Conservation (phyloP, 1,284 basidiomycete genomes). For the Paramarasmius palmivorus region DNA sequence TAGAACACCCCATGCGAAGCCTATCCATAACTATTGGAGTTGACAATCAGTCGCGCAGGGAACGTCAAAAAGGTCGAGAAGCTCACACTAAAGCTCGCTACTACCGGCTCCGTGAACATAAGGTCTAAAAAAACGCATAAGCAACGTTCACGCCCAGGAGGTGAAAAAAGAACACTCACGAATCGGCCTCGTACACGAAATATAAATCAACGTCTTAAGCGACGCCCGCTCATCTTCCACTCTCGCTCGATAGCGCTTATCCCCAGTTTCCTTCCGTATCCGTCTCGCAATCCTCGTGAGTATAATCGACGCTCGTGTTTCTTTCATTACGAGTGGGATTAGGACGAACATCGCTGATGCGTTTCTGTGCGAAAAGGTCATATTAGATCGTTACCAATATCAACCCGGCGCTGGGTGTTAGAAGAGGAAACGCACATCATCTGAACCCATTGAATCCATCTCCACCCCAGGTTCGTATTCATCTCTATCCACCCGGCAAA, state of each 20-base stretch:
- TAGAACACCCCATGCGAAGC: slow-evolving; percentile 77
- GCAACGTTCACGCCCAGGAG: slow-evolving; percentile 1
- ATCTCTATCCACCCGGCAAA: slow-evolving; percentile 73
- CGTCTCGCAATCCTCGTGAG: slow-evolving; percentile 59
- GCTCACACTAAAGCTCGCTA: slow-evolving; percentile 59
- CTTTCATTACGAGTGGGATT: slow-evolving; percentile 51
- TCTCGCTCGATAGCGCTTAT: slow-evolving; percentile 58
- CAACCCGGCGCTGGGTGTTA: slow-evolving; percentile 3
- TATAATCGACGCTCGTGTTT: slow-evolving; percentile 67
- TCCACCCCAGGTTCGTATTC: slow-evolving; percentile 62
- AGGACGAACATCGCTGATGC: slow-evolving; percentile 44
- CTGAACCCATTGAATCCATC: slow-evolving; percentile 84
- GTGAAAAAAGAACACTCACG: slow-evolving; percentile 39
- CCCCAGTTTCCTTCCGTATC: slow-evolving; percentile 62
- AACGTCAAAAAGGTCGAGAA: neutral
- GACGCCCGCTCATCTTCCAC: slow-evolving; percentile 64
- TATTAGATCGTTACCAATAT: neutral
- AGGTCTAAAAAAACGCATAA: neutral
- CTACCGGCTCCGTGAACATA: slow-evolving; percentile 70
- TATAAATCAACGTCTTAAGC: slow-evolving; percentile 47
- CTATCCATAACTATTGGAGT: slow-evolving; percentile 56
- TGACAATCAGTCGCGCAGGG: neutral
- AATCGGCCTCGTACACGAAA: slow-evolving; percentile 69
- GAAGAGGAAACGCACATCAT: slow-evolving; percentile 47
- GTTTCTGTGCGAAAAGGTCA: slow-evolving; percentile 43